Evolutionary conservation across 345 rosid genomes (phyloP), one percentile per base, ranked within the genome.

Genomic region (Rhodamnia argentea): DNA sequence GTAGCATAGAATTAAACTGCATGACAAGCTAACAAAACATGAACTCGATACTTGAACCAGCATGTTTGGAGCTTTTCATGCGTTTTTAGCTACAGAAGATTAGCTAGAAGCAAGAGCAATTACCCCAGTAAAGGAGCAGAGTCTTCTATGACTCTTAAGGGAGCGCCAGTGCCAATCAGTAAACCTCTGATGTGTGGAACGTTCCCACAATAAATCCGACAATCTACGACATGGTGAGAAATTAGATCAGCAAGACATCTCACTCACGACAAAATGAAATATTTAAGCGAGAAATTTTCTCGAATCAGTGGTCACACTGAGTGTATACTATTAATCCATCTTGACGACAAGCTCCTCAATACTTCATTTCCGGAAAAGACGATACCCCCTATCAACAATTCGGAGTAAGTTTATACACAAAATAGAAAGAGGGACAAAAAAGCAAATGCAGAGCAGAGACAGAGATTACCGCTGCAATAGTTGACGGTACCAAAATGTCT

Each of bases 71-170:
- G 76, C 76, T 64, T 64, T 56, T 64, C 44, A 32, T 32, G 44
- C 24, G 44, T 32, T 32, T 64, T 64, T 32, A 4, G 23, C 44
- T 20, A 16, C 44, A 4, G 44, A 32, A 32, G 24, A 18, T 16
- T 32, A 64, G 76, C 76, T 32, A 40, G 76, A 16, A 32, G 76
- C 44, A 64, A 64, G 76, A 64, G 76, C 76, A 64, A 64, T 81
- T 85, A 92, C 95, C 93, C 93, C 53, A 93, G 83, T 53, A 92
- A 56, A 20, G 90, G 82, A 75, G 88, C 90, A 20, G 90, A 84
- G 54, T 90, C 88, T 16, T 91, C 88, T 24, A 93, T 22, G 26
- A 89, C 90, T 5, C 86, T 90, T 83, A 92, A 90, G 83, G 92
- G 91, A 81, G 93, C 93, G 81, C 74, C 83, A 6, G 86, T 74